Evolutionary conservation across 1,284 basidiomycete genomes (phyloP).

Genomic region (Ustilago hordei): DNA sequence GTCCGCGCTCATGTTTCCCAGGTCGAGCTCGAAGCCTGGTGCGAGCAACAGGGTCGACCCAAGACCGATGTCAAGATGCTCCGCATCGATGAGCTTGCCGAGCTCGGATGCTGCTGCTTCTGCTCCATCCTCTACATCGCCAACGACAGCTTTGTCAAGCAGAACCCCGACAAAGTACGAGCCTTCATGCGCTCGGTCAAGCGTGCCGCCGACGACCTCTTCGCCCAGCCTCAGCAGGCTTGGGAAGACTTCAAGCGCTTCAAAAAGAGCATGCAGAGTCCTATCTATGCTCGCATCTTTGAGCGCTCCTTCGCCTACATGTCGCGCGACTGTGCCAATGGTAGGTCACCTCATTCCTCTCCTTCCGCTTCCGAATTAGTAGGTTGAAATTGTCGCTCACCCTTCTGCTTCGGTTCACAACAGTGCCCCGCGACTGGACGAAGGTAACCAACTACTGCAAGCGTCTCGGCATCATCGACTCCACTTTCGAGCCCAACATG

Average conservation of each 20-base stretch:
- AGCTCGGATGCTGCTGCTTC: slow-evolving; percentile 70
- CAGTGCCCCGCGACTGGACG: slow-evolving; percentile 57
- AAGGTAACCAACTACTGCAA: slow-evolving; percentile 70
- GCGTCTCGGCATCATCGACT: slow-evolving; percentile 68
- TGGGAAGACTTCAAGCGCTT: slow-evolving; percentile 69
- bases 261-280: slow-evolving; percentile 69
- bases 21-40: slow-evolving; percentile 70
- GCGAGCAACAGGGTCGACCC: slow-evolving; percentile 67
- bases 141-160: slow-evolving; percentile 62
- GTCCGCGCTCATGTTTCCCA: not conserved
- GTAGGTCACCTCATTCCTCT: slow-evolving; percentile 3
- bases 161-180: slow-evolving; percentile 67
- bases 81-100: slow-evolving; percentile 69
- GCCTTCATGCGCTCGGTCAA: slow-evolving; percentile 71
- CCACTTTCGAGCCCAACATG: slow-evolving; percentile 69
- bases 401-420: slow-evolving; percentile 9
- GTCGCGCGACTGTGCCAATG: slow-evolving; percentile 66
- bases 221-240: slow-evolving; percentile 64
- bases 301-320: slow-evolving; percentile 70
- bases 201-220: slow-evolving; percentile 69
- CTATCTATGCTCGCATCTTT: slow-evolving; percentile 64
- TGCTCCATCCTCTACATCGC: slow-evolving; percentile 68
- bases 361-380: not conserved
- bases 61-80: slow-evolving; percentile 70
- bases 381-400: not conserved